phyloP scores from a whole-genome alignment of 2,329 filamentous ascomycete species.

The Neurospora crassa region DNA sequence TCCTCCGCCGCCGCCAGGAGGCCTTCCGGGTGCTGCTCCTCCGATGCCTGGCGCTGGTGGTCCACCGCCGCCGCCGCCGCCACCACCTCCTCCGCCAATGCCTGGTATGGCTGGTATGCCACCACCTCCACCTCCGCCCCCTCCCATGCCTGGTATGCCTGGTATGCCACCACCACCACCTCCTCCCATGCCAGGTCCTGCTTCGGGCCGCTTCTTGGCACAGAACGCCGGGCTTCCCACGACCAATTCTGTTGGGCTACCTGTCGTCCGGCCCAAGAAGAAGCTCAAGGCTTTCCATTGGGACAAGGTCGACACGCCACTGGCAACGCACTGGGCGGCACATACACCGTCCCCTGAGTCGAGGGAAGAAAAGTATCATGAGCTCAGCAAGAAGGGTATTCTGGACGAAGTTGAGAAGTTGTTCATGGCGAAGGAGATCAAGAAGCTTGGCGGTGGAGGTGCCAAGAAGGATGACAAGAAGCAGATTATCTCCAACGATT shows the following conservation, averaged over 20 bases:
- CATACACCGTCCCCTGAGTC: slow-evolving; percentile 79
- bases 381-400: slow-evolving; percentile 88
- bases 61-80: slow-evolving; percentile 27
- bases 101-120: slow-evolving; percentile 38
- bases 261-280: slow-evolving; percentile 88
- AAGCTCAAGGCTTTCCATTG: slow-evolving; percentile 99
- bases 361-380: slow-evolving; percentile 91
- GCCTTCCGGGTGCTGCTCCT: slow-evolving; percentile 28
- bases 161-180: slow-evolving; percentile 23
- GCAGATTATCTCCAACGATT: slow-evolving; percentile 84
- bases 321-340: slow-evolving; percentile 86
- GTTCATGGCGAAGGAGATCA: slow-evolving; percentile 96
- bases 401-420: slow-evolving; percentile 95
- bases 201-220: slow-evolving; percentile 68
- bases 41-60: slow-evolving; percentile 30
- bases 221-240: slow-evolving; percentile 47
- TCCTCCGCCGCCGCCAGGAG: slow-evolving; percentile 38
- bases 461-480: slow-evolving; percentile 92
- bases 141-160: slow-evolving; percentile 26
- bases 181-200: slow-evolving; percentile 43
- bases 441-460: slow-evolving; percentile 61
- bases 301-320: slow-evolving; percentile 93
- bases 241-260: slow-evolving; percentile 55
- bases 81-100: slow-evolving; percentile 38
- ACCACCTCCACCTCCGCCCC: slow-evolving; percentile 40